Evolutionary conservation across 495 filamentous ascomycete genomes (phyloP).

Genomic region (Cryomyces antarcticus): DNA sequence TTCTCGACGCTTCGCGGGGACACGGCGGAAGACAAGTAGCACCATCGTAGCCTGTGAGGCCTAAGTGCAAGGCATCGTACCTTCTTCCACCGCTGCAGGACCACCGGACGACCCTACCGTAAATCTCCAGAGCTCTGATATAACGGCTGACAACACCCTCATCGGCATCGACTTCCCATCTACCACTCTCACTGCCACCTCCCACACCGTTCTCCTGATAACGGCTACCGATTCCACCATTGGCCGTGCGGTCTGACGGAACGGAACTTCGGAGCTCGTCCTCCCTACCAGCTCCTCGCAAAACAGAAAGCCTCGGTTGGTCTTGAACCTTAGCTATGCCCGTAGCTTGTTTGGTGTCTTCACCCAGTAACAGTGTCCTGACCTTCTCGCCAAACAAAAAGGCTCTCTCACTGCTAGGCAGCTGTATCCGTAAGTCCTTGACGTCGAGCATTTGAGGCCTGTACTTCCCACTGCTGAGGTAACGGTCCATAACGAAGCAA

Average conservation of each 20-base stretch:
- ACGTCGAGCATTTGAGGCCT: conserved; percentile 47
- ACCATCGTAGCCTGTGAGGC: no score
- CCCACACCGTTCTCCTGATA: conserved; percentile 7
- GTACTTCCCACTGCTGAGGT: conserved; percentile 55
- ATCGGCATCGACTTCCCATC: conserved; percentile 36
- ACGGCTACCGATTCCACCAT: conserved; percentile 27
- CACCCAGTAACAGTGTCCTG: conserved; percentile 14
- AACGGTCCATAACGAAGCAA: conserved; percentile 65
- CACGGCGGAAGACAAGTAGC: no score
- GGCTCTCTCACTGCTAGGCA: conserved; percentile 44
- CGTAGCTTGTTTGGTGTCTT: conserved; percentile 8
- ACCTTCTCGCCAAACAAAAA: conserved; percentile 53
- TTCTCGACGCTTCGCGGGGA: no score
- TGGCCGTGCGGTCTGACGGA: conserved; percentile 1
- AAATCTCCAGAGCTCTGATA: conserved; percentile 58
- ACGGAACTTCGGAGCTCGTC: conserved; percentile 1
- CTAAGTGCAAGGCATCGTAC: conserved; percentile 6
- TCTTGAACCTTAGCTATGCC: conserved; percentile 8
- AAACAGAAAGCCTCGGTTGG: conserved; percentile 6
- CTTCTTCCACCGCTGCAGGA: conserved; percentile 52
- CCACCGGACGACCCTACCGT: conserved; percentile 59
- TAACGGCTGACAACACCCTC: conserved; percentile 57
- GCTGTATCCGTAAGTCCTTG: conserved; percentile 45
- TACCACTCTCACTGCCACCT: conserved; percentile 22
- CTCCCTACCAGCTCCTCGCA: background rate